Percentiles rank a stretch among this genome's conserved stretches.
phyloP scores from a whole-genome alignment of 1,284 basidiomycete genomes.

The Rugiboletus extremiorientalis region DNA sequence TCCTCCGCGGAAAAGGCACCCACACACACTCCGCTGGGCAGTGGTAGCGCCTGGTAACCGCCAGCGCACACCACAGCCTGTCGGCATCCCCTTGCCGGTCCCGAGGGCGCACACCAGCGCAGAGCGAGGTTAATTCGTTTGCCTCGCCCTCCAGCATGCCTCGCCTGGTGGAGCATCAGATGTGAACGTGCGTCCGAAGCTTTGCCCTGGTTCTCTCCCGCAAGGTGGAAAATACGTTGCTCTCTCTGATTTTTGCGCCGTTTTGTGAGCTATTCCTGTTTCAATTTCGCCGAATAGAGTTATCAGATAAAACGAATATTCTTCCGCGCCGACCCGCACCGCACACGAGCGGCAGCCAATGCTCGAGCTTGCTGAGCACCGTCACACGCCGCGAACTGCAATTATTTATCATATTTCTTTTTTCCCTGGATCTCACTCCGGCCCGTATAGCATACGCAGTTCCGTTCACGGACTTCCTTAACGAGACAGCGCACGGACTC shows the following conservation, averaged over 20 bases:
- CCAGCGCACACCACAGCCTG: not conserved
- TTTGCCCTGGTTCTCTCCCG: slow-evolving; percentile 13
- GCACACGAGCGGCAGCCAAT: too few relatives aligned
- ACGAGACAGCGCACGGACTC: not conserved
- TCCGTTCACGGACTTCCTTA: not conserved
- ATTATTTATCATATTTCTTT: not conserved
- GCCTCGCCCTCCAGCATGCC: slow-evolving; percentile 12
- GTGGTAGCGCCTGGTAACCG: not conserved
- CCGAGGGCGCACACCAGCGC: not conserved
- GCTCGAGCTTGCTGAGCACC: too few relatives aligned
- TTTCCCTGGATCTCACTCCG: not conserved
- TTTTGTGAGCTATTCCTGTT: slow-evolving; percentile 4
- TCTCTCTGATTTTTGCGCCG: slow-evolving; percentile 7
- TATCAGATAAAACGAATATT: slow-evolving; percentile 13
- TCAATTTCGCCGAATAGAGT: not conserved
- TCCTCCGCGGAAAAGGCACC: slow-evolving; percentile 12
- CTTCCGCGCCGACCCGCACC: not conserved
- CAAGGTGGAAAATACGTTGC: slow-evolving; percentile 12
- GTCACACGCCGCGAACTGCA: not conserved
- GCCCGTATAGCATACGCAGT: not conserved
- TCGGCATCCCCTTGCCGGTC: not conserved
- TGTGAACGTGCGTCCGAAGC: slow-evolving; percentile 31
- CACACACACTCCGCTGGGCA: not conserved
- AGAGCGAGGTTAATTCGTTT: not conserved
- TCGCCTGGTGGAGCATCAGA: slow-evolving; percentile 25